Evolutionary conservation across 345 rosid species (phyloP).

Genomic region (Populus pruinosa): DNA sequence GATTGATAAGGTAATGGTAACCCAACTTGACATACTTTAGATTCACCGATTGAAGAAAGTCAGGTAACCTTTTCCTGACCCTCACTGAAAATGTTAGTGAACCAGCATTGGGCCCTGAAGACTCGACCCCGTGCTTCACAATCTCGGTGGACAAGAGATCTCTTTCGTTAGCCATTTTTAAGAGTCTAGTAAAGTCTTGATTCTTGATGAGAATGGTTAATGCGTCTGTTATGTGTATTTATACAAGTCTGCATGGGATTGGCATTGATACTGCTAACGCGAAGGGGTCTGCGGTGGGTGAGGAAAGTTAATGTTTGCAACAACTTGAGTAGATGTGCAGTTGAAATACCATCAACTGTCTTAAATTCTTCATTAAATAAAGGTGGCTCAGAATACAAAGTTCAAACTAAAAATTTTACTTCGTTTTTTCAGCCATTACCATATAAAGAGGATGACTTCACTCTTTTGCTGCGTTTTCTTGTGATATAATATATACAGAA

Average conservation of each 20-base stretch:
- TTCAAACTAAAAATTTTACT: background rate
- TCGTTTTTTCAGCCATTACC: background rate
- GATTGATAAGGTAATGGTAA: constrained; percentile 89
- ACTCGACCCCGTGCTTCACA: constrained; percentile 82
- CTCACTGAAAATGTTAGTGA: constrained; percentile 82
- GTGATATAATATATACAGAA: background rate
- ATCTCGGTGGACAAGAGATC: constrained; percentile 88
- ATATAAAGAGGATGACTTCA: background rate
- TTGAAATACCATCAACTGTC: constrained; percentile 44
- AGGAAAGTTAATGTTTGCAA: constrained; percentile 57
- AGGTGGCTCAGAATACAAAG: background rate
- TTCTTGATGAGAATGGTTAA: background rate
- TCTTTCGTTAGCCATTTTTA: constrained; percentile 48
- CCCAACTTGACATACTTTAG: constrained; percentile 93
- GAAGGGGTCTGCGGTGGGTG: constrained; percentile 29
- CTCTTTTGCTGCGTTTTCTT: background rate
- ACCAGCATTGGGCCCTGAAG: constrained; percentile 88
- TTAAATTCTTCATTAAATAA: constrained; percentile 47
- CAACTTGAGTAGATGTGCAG: constrained; percentile 44
- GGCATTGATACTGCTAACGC: background rate
- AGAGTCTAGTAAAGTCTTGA: constrained; percentile 19
- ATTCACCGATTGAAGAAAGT: constrained; percentile 91
- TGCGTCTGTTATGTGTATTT: background rate
- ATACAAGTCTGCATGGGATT: constrained; percentile 2
- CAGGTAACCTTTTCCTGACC: constrained; percentile 86